Base-by-base conservation (phyloP, 345 rosid species). In the Zanthoxylum bungeanum region DNA sequence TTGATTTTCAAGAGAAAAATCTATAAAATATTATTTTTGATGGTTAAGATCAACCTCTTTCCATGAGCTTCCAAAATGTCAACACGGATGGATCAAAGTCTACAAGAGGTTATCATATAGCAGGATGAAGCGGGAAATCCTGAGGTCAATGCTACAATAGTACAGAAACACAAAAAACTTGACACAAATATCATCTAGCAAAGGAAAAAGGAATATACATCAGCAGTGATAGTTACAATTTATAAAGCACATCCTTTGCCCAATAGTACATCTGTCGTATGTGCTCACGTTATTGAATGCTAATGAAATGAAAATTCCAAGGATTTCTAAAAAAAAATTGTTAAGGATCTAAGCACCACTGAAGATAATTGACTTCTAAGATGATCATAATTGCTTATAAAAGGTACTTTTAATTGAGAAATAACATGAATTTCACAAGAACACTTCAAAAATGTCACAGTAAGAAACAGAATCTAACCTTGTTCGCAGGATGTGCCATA, bases 401-500 rank as follows among this genome's bases (percentile, higher is more conserved):
- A 21, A 73, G 42, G 40, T 74, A 25, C 31, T 58, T 58, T 16
- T n/a, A 77, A 58, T 31, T 33, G 70, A 74, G 64, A 73, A 64
- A 47, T 28, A 55, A 17, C 25, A 66, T 14, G 63, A 56, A 16
- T 31, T 46, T 22, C 42, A 64, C 55, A 72, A 34, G 60, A 27
- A 56, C 55, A 58, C 53, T 59, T n/a, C 33, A 40, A 67, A 60
- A 36, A 33, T 19, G 51, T 7, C 46, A 53, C 37, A 30, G 24
- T 53, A 57, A 64, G 56, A 47, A 62, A 64, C 25, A 53, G 70
- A 77, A 64, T 33, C 28, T 4, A 74, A 93, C 99, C 98, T 96
- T 96, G 90, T 85, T 91, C 70, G 82, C 90, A 47, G 97, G 99
- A 89, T 91, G 97, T 8, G 99, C 98, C 97, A 96, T 93, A 42